These are phyloP conservation scores for Liriodendron chinense DNA, from an alignment of 164 flowering plant genomes.

Conservation along the genomic window DNA sequence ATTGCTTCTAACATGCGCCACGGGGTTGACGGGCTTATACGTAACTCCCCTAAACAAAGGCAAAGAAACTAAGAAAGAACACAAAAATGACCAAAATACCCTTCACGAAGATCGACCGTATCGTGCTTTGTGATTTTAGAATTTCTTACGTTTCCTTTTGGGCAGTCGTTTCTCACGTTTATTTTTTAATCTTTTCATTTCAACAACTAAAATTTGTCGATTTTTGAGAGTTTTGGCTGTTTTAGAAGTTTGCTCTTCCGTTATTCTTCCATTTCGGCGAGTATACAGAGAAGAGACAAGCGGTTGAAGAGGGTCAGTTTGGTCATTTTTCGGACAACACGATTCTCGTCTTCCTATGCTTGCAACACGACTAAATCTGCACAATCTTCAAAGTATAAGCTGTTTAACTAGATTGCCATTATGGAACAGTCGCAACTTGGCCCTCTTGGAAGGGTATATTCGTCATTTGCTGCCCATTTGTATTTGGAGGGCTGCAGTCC, in stretches of 20 bases:
- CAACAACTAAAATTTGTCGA: neutral
- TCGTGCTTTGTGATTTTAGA: too few species aligned
- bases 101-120: too few species aligned
- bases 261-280: slow-evolving; percentile 4
- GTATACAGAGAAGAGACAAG: neutral
- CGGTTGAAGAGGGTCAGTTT: neutral
- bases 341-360: neutral
- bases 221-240: neutral
- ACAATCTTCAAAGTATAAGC: neutral
- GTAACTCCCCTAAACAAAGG: neutral
- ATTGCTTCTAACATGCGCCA: neutral
- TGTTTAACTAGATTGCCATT: neutral
- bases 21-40: neutral
- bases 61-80: too few species aligned
- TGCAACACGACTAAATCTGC: neutral
- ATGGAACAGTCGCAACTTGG: too few species aligned
- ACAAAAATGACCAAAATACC: neutral
- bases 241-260: neutral
- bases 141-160: too few species aligned
- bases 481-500: too few species aligned
- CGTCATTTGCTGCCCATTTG: too few species aligned
- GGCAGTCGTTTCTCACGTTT: neutral
- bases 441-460: too few species aligned
- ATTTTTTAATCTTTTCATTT: neutral
- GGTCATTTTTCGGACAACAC: neutral